Evolutionary conservation across 2,329 filamentous ascomycete genomes (phyloP).

Genomic region (Neopestalotiopsis clavispora): DNA sequence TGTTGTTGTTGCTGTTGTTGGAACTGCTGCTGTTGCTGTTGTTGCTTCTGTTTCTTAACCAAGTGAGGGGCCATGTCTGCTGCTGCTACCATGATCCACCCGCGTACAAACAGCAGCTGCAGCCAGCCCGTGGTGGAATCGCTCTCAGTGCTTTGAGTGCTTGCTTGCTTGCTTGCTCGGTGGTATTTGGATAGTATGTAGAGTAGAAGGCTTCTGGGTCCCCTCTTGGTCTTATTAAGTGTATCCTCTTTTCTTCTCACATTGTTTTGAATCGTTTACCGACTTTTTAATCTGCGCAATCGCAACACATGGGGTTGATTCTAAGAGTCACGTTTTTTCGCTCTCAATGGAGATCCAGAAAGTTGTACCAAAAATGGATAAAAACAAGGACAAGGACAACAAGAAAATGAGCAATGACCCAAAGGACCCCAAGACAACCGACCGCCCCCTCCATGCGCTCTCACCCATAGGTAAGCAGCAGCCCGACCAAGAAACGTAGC

Average conservation of each 20-base stretch:
- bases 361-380: not conserved
- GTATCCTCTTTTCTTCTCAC: not conserved
- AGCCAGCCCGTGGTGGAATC: not conserved
- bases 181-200: no score
- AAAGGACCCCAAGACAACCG: not conserved
- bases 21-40: slow-evolving; percentile 4
- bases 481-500: not conserved
- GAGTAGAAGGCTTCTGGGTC: not conserved
- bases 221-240: not conserved
- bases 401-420: not conserved
- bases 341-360: not conserved
- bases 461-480: not conserved
- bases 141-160: no score
- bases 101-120: not conserved
- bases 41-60: slow-evolving; percentile 9
- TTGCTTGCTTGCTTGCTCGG: no score
- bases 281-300: not conserved
- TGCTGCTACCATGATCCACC: not conserved
- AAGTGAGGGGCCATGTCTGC: slow-evolving; percentile 13
- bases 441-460: not conserved
- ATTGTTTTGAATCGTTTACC: not conserved
- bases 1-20: not conserved
- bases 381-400: not conserved
- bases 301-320: not conserved
- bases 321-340: not conserved